Conservation (phyloP, 768 basidiomycete species). For the Boletellus emodensis region DNA sequence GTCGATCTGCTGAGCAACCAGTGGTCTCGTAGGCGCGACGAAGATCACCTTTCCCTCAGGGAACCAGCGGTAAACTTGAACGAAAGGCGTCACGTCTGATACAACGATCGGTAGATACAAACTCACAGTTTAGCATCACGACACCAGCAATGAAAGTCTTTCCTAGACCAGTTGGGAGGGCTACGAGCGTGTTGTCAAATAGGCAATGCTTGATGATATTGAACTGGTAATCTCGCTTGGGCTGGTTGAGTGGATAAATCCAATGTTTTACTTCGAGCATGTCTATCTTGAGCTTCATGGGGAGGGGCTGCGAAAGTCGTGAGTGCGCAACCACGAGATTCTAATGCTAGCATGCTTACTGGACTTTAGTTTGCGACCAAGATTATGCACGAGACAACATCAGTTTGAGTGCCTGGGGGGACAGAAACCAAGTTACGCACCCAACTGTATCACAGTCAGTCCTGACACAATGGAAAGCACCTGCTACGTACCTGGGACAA, state of each 20-base stretch:
- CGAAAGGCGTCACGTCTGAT: conserved; percentile 2
- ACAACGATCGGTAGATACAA: neutral
- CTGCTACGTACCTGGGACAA: conserved; percentile 53
- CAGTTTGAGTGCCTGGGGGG: neutral
- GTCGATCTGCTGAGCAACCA: conserved; percentile 92
- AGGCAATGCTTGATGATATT: conserved; percentile 85
- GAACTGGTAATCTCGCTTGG: conserved; percentile 90
- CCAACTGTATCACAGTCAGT: conserved; percentile 39
- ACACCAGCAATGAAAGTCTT: conserved; percentile 98
- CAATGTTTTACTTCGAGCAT: conserved; percentile 78
- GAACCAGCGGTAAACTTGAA: conserved; percentile 84
- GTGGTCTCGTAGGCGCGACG: conserved; percentile 92
- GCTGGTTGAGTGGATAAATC: conserved; percentile 86
- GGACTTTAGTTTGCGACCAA: conserved; percentile 22
- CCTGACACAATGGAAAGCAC: neutral
- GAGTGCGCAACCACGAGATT: neutral
- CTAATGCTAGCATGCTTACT: conserved; percentile 16
- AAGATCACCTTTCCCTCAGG: conserved; percentile 91
- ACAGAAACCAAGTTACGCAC: conserved; percentile 37
- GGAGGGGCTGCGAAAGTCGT: conserved; percentile 46
- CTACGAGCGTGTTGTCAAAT: conserved; percentile 91
- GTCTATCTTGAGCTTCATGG: conserved; percentile 78
- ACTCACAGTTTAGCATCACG: conserved; percentile 89
- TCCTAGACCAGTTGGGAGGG: conserved; percentile 92
- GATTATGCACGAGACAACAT: neutral